Evolutionary conservation across 495 filamentous ascomycete species (phyloP).

Genomic region (Cetradonia linearis): DNA sequence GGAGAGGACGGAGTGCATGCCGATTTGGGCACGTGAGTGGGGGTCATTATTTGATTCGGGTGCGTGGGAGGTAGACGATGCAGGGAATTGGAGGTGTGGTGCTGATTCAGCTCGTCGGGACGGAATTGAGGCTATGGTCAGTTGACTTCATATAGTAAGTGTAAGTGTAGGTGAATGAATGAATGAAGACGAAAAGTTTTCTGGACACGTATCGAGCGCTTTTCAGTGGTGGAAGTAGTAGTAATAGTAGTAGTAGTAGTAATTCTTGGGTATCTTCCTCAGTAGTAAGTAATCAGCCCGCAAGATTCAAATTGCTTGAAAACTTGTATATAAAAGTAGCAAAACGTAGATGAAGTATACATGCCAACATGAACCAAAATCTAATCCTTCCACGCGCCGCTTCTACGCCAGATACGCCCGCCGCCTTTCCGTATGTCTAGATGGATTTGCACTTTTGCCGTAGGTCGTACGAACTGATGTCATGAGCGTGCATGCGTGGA

Average conservation of each 20-base stretch:
- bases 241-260: not conserved
- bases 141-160: no score
- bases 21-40: not conserved
- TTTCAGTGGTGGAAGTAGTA: not conserved
- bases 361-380: not conserved
- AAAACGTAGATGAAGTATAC: no score
- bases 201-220: not conserved
- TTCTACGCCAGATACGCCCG: not conserved
- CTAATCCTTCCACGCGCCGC: not conserved
- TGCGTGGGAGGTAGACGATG: not conserved
- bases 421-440: slow-evolving; percentile 5
- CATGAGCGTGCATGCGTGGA: not conserved
- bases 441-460: not conserved
- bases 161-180: no score
- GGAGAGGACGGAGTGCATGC: not conserved
- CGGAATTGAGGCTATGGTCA: no score
- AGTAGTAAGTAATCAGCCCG: not conserved
- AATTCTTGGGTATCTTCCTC: slow-evolving; percentile 6
- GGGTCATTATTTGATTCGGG: no score
- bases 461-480: not conserved
- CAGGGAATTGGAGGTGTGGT: not conserved
- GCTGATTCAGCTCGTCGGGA: no score
- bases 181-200: not conserved
- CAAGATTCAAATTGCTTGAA: not conserved
- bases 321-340: no score